Evolutionary conservation across 1,284 basidiomycete species (phyloP), one percentile per base, ranked within the genome.

Genomic region (Moesziomyces antarcticus): DNA sequence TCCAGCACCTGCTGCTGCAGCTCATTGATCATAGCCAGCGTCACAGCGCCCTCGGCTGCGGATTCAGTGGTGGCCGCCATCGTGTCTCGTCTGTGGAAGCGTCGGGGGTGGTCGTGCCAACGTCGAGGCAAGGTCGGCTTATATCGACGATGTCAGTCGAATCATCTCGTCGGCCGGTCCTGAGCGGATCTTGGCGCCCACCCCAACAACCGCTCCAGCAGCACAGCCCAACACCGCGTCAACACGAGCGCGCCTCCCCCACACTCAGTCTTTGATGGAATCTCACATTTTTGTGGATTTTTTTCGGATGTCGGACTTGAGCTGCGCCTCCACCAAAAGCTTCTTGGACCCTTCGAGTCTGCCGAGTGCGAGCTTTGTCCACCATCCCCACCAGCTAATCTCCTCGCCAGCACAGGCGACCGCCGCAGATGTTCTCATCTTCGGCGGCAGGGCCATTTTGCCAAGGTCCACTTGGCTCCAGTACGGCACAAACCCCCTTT

Each of bases 21-120:
- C 58, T 63, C 58, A 57, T 69, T 68, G 54, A 73, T 68, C 71
- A 61, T 61, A 20, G 68, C 57, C 20, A 73, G 53, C 40, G 65
- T 73, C 14, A 73, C 65, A 0, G 27, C 55, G 47, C 66, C 48
- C 7, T 54, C 37, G 14, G n/a, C 5, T 3, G 44, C 8, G 14
- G 53, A 22, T 13, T 10, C 40, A 14, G 25, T 30, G 30, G 42
- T 42, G 24, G 56, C 35, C 9, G 59, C 50, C 65, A 69, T 68
- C 16, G 8, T 52, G 7, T 10, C 24, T 47, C n/a, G 30, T 33
- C 16, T 18, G 13, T 40, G 14, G 16, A 40, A n/a, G 37, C 6
- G 37, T 40, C 37, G 37, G 14, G 14, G 16, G 37, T n/a, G 16
- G 30, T 33, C 10, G 30, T 33, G 30, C 30, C 30, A 13, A 13